A percentile compares a stretch with the other conserved stretches of the same genome.
phyloP scores from a whole-genome alignment of 495 filamentous ascomycete genomes.

The Durotheca rogersii region DNA sequence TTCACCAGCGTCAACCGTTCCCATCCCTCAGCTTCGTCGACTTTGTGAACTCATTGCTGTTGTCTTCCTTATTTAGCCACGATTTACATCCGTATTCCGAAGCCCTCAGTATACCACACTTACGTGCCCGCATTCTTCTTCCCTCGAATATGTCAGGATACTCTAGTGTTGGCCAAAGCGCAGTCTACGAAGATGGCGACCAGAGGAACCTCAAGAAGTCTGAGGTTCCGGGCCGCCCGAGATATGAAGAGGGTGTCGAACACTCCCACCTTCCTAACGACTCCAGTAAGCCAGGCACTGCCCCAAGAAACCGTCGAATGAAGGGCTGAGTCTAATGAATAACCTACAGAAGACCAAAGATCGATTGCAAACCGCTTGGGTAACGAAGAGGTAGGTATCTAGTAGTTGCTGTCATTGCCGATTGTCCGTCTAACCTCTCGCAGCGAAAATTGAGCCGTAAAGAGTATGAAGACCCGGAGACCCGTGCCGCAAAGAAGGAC shows the following conservation, averaged over 20 bases:
- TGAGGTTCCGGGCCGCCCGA: constrained; percentile 49
- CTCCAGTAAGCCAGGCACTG: constrained; percentile 57
- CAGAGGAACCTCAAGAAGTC: constrained; percentile 64
- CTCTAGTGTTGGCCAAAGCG: constrained; percentile 45
- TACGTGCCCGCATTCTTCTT: too few relatives aligned
- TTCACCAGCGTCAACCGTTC: too few relatives aligned
- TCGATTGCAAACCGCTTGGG: constrained; percentile 76
- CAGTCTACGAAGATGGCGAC: constrained; percentile 59
- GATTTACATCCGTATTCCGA: not conserved
- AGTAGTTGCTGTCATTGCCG: not conserved
- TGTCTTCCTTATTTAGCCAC: not conserved
- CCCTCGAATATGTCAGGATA: constrained; percentile 40
- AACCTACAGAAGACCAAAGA: constrained; percentile 70
- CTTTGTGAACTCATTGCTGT: not conserved
- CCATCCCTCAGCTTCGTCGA: not conserved
- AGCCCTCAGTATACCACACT: constrained; percentile 3
- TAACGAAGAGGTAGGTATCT: constrained; percentile 56
- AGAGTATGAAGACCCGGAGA: constrained; percentile 51
- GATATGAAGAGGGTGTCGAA: constrained; percentile 67
- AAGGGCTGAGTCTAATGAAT: too few relatives aligned
- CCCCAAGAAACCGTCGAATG: too few relatives aligned
- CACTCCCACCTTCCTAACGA: constrained; percentile 69
- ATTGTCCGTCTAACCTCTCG: too few relatives aligned
- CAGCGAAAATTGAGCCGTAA: constrained; percentile 45
- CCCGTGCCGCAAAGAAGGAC: constrained; percentile 60